Conservation (phyloP, 73 alveolate genomes). For the Paramecium octaurelia region DNA sequence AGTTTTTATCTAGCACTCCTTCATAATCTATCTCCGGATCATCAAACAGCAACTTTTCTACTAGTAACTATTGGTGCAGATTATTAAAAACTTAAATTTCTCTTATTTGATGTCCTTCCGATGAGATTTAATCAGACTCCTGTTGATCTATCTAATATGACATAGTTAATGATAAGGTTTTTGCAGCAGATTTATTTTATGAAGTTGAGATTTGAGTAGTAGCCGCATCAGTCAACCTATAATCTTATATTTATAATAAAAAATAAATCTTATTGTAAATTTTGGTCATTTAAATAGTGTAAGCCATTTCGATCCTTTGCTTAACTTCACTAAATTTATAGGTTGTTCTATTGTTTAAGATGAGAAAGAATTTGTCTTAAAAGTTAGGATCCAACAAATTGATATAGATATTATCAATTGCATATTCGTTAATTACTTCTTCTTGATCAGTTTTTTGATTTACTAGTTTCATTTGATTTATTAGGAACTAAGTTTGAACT, state of each 20-base stretch:
- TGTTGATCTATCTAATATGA: neutral
- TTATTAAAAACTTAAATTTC: neutral
- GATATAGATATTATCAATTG: neutral
- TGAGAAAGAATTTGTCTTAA: neutral
- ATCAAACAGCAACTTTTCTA: neutral
- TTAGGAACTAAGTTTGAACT: neutral
- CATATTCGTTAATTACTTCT: neutral
- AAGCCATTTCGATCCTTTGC: neutral
- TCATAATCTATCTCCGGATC: neutral
- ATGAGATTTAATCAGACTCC: neutral
- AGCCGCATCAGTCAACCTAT: neutral
- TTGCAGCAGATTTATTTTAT: neutral
- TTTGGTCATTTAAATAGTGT: neutral
- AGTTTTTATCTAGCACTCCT: neutral
- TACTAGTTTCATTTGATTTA: neutral
- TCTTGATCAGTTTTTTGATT: neutral
- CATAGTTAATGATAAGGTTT: neutral
- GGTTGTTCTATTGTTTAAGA: neutral
- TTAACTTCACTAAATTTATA: constrained; percentile 6
- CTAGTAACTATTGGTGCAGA: neutral
- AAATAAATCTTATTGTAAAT: neutral
- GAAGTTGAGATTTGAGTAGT: neutral
- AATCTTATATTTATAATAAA: neutral
- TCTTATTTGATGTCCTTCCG: neutral
- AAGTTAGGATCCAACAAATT: neutral